Base-by-base conservation (phyloP, 2,329 filamentous ascomycete species). In the Aschersonia sp. region DNA sequence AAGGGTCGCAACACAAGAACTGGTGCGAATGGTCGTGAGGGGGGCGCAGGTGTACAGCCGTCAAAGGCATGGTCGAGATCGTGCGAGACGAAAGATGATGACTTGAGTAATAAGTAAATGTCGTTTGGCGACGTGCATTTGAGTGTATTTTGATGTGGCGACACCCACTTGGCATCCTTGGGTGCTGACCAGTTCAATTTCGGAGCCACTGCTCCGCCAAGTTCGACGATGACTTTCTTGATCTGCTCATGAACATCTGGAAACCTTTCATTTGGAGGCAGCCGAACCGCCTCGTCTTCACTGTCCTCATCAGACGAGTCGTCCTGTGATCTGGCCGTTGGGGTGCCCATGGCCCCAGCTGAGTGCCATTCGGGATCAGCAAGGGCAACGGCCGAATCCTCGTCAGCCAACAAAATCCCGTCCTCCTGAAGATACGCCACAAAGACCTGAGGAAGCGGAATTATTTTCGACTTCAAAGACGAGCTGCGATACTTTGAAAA, bases 101-200 rank as follows among this genome's bases (percentile, higher is more conserved):
- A 89, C 68, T 98, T 98, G 11, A 98, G 74, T 1, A 98, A 75
- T 12, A 97, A 74, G 60, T 97, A 98, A 43, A 98, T 79, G 58
- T 98, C 92, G 61, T 92, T 94, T 3, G 92, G 79, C 1, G 79
- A 81, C 4, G 80, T 81, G 65, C 92, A 98, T 63, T 94, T 87
- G 67, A 95, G 84, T 44, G 86, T 94, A 64, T 98, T 98, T 57
- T 81, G 65, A 73, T 90, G 62, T 66, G 66, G 81, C 66, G 76
- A 79, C 64, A 98, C 95, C 84, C 88, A 95, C 29, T 85, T 87
- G 7, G 92, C 92, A 61, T 98, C 92, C 63, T 95, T 95, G 4
- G 92, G 92, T 4, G 88, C 83, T 5, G 89, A 95, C 92, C 92
- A 98, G 68, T 97, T 97, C 44, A 98, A 70, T 65, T 98, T 98